phyloP scores from a whole-genome alignment of 2,329 filamentous ascomycete genomes.

The Colletotrichum limetticola region DNA sequence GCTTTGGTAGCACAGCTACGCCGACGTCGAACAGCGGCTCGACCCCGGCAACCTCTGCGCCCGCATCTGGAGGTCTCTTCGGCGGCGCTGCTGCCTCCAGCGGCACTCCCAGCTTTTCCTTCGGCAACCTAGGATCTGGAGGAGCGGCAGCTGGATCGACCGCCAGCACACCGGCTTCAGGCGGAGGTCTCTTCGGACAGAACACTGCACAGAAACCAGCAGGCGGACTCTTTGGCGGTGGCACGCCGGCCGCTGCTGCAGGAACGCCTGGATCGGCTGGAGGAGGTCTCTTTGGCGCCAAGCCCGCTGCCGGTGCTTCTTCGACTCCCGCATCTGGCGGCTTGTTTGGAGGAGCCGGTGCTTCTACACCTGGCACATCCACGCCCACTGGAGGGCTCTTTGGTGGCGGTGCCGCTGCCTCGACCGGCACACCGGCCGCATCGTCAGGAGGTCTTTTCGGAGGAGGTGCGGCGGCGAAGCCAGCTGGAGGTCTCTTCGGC shows the following conservation, averaged over 20 bases:
- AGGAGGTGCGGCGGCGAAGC: constrained; percentile 39
- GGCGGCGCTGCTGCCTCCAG: constrained; percentile 41
- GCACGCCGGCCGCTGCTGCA: constrained; percentile 38
- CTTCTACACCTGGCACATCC: constrained; percentile 33
- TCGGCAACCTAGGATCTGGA: constrained; percentile 44
- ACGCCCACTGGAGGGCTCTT: constrained; percentile 37
- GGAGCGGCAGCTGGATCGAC: constrained; percentile 38
- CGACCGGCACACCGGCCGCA: constrained; percentile 17
- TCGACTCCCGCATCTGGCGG: constrained; percentile 26
- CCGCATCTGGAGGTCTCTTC: constrained; percentile 54
- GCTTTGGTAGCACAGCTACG: constrained; percentile 46
- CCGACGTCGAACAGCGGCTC: constrained; percentile 35
- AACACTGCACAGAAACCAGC: constrained; percentile 37
- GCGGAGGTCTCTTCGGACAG: constrained; percentile 46
- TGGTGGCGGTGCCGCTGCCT: constrained; percentile 9
- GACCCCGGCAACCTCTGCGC: constrained; percentile 46
- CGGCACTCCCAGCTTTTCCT: constrained; percentile 52
- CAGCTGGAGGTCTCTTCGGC: constrained; percentile 37
- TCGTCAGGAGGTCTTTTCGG: constrained; percentile 36
- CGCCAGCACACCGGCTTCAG: constrained; percentile 42
- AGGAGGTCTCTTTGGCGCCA: constrained; percentile 45
- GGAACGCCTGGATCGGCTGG: constrained; percentile 36
- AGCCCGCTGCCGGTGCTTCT: constrained; percentile 27
- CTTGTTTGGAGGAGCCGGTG: constrained; percentile 19
- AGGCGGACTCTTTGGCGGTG: constrained; percentile 40